These are phyloP conservation scores for Aspergillus melleus DNA, from an alignment of 2,329 filamentous ascomycete genomes.

Conservation along the genomic window DNA sequence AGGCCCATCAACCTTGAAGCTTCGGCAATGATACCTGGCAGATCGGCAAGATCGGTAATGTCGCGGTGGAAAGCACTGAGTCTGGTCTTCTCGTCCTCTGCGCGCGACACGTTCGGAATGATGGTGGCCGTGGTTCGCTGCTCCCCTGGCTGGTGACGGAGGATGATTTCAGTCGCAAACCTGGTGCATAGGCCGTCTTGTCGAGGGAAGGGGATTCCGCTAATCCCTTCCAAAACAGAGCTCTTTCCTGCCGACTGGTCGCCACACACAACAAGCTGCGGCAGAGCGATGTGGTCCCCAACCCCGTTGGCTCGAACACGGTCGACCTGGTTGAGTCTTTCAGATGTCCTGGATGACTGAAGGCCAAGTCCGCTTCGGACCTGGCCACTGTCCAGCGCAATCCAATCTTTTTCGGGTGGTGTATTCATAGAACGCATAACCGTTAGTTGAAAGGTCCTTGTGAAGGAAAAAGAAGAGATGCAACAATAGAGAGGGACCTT, in stretches of 20 bases:
- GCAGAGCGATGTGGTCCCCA: constrained; percentile 53
- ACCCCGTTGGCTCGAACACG: constrained; percentile 53
- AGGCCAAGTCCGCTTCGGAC: constrained; percentile 10
- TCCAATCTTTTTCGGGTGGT: constrained; percentile 1
- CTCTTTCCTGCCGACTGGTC: constrained; percentile 66
- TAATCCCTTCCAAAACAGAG: constrained; percentile 60
- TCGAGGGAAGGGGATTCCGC: constrained; percentile 60
- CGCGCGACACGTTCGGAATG: constrained; percentile 10
- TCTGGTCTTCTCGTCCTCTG: constrained; percentile 8
- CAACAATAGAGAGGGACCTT: constrained; percentile 1
- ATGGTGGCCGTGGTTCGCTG: constrained; percentile 9
- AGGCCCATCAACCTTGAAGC: constrained; percentile 14
- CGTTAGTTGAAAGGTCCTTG: neutral
- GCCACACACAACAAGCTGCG: constrained; percentile 63
- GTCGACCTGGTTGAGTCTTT: constrained; percentile 55
- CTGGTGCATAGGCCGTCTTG: constrained; percentile 62
- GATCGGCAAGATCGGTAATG: constrained; percentile 9
- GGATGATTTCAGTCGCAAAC: constrained; percentile 61
- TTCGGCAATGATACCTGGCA: constrained; percentile 15
- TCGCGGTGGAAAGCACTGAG: constrained; percentile 10
- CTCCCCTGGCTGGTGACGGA: constrained; percentile 29
- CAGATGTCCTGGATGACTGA: constrained; percentile 12
- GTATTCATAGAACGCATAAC: constrained; percentile 2
- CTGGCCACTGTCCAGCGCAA: constrained; percentile 2
- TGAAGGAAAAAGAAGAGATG: neutral